phyloP scores from a whole-genome alignment of 23 red algal genomes.

The Gracilaria domingensis region DNA sequence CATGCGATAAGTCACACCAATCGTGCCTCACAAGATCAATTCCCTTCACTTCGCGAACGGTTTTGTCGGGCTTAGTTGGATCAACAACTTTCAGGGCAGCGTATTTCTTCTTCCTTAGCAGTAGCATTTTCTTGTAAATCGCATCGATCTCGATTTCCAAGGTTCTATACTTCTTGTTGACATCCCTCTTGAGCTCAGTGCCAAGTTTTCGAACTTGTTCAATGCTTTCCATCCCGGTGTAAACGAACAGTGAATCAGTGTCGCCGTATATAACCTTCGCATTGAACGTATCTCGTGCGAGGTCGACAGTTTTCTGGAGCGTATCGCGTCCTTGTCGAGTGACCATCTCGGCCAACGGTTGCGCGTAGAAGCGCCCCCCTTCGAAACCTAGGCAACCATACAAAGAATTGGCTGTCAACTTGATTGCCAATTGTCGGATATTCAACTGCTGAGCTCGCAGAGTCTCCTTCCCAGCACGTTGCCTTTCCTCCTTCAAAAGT shows the following conservation, averaged over 20 bases:
- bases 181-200: slow-evolving; percentile 74
- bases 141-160: slow-evolving; percentile 99
- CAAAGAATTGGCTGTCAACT: slow-evolving; percentile 97
- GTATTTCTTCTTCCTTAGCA: slow-evolving; percentile 99
- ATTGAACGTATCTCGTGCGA: slow-evolving; percentile 78
- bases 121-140: slow-evolving; percentile 96
- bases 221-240: slow-evolving; percentile 85
- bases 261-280: slow-evolving; percentile 97
- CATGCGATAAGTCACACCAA: slow-evolving; percentile 92
- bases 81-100: slow-evolving; percentile 84
- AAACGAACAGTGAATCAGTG: slow-evolving; percentile 95
- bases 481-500: slow-evolving; percentile 68
- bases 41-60: slow-evolving; percentile 94
- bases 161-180: slow-evolving; percentile 92
- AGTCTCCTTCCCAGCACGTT: slow-evolving; percentile 46
- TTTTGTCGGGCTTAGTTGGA: slow-evolving; percentile 56
- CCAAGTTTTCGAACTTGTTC: slow-evolving; percentile 73
- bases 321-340: slow-evolving; percentile 90
- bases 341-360: slow-evolving; percentile 90
- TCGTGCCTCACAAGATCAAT: slow-evolving; percentile 97
- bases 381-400: slow-evolving; percentile 98
- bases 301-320: slow-evolving; percentile 85
- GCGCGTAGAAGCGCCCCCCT: slow-evolving; percentile 84
- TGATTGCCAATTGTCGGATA: slow-evolving; percentile 91
- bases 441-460: slow-evolving; percentile 73